Base-by-base conservation (phyloP, 2,329 filamentous ascomycete species). In the Alternaria arbusti region DNA sequence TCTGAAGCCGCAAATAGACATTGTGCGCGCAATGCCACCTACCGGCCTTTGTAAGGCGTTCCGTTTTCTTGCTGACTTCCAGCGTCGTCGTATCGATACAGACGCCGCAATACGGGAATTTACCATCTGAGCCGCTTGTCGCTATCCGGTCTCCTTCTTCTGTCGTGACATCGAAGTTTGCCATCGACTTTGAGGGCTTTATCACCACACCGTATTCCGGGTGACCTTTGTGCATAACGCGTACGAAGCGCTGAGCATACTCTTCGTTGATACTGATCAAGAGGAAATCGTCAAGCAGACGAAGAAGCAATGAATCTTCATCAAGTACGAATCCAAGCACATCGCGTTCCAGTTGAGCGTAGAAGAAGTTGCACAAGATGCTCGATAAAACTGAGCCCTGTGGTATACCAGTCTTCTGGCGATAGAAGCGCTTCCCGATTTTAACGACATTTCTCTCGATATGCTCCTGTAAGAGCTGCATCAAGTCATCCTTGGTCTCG, bases 361-460 rank as follows among this genome's bases (percentile, higher is more conserved):
- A 99, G 79, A 98, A 97, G 80, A 97, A 95, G 80, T 94, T 98
- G 84, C 96, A 98, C 6, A 99, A 84, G 44, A 94, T 84, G 46
- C 91, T 92, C 0, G 94, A 97, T 6, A 99, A 78, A 1, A 97
- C 87, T 0, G 94, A 97, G 8, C 96, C 96, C 78, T 99, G 96
- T 0, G 96, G 94, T 43, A 99, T 98, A 13, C 96, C 96, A 22
- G 86, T 84, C 78, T 90, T 95, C 78, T 99, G 96, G 23, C 93
- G 88, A 77, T 96, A 97, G 77, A 90, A 94, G 70, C 90, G 92
- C 81, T 94, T 95, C 51, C 94, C 94, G 43, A 98, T 90, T 74
- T 92, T 93, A 74, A 99, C 89, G 25, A 97, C 84, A 74, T 98
- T 97, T 63, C 89, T 85, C 65, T 89, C 85, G n/a, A 99, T 87